Conservation (phyloP, 202 grass and related monocot species). For the Brachypodium distachyon region DNA sequence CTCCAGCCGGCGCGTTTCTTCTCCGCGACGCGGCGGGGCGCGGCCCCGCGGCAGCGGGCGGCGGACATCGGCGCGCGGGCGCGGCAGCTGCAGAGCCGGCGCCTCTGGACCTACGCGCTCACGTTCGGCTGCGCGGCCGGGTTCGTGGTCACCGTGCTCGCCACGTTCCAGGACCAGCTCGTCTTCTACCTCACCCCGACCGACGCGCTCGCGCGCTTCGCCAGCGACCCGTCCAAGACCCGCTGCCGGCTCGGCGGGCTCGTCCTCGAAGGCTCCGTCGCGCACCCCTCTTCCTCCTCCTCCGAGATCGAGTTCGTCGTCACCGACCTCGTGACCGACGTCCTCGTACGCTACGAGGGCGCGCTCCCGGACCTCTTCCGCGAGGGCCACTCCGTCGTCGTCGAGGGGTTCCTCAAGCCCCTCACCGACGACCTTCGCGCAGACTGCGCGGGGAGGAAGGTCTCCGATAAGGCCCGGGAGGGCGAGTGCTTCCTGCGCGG, state of each 20-base stretch:
- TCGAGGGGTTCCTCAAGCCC: conserved; percentile 78
- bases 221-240: conserved; percentile 45
- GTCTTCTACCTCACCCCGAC: conserved; percentile 93
- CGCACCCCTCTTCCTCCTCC: conserved; percentile 38
- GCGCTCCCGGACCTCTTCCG: conserved; percentile 88
- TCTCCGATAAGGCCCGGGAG: conserved; percentile 65
- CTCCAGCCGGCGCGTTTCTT: conserved; percentile 7
- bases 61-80: conserved; percentile 88
- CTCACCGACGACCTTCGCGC: conserved; percentile 35
- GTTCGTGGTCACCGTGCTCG: conserved; percentile 84
- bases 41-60: conserved; percentile 36
- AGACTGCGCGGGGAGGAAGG: conserved; percentile 16
- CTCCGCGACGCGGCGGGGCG: conserved; percentile 27
- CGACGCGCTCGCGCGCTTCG: conserved; percentile 59
- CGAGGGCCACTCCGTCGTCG: conserved; percentile 91
- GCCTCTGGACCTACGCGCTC: conserved; percentile 86
- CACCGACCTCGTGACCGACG: conserved; percentile 85
- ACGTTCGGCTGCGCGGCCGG: conserved; percentile 86
- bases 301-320: conserved; percentile 98
- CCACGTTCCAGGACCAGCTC: conserved; percentile 93
- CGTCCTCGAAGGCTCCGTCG: conserved; percentile 84
- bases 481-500: conserved; percentile 54
- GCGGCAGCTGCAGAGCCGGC: conserved; percentile 79
- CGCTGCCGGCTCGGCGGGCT: conserved; percentile 78
- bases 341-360: conserved; percentile 87